Percentiles rank a stretch among this genome's conserved stretches.
Evolutionary conservation across 202 grass and related monocot species (phyloP).

Genomic region (Schoenoplectus tabernaemontani): DNA sequence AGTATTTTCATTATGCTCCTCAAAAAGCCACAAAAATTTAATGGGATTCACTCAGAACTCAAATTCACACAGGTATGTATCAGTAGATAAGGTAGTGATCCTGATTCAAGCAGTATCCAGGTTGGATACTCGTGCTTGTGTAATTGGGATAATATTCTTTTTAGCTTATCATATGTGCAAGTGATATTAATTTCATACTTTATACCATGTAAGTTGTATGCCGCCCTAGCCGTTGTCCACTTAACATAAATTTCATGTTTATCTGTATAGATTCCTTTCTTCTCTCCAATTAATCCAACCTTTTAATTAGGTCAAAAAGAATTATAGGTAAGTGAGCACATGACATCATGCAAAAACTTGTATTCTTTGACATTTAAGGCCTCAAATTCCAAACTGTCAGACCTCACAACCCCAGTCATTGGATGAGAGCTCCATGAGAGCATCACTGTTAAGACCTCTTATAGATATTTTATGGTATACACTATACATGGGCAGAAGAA

Average conservation of each 20-base stretch:
- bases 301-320: conserved; percentile 7
- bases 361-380: background rate
- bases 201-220: conserved; percentile 59
- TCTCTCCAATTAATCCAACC: conserved; percentile 44
- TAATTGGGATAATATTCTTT: background rate
- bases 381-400: background rate
- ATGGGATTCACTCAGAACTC: background rate
- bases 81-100: background rate
- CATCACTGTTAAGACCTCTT: conserved; percentile 51
- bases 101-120: background rate
- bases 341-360: background rate
- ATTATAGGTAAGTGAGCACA: background rate
- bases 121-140: background rate
- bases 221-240: conserved; percentile 33
- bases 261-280: conserved; percentile 22
- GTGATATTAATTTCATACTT: conserved; percentile 17
- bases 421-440: conserved; percentile 44
- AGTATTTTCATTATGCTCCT: conserved; percentile 54
- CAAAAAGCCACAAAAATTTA: conserved; percentile 32
- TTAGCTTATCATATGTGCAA: background rate
- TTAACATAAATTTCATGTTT: conserved; percentile 26
- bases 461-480: conserved; percentile 23
- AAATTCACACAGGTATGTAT: background rate
- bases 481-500: background rate
- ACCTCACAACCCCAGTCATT: conserved; percentile 59